These are phyloP conservation scores for Lachnellula subtilissima DNA, from an alignment of 2,329 filamentous ascomycete genomes.

Conservation along the genomic window DNA sequence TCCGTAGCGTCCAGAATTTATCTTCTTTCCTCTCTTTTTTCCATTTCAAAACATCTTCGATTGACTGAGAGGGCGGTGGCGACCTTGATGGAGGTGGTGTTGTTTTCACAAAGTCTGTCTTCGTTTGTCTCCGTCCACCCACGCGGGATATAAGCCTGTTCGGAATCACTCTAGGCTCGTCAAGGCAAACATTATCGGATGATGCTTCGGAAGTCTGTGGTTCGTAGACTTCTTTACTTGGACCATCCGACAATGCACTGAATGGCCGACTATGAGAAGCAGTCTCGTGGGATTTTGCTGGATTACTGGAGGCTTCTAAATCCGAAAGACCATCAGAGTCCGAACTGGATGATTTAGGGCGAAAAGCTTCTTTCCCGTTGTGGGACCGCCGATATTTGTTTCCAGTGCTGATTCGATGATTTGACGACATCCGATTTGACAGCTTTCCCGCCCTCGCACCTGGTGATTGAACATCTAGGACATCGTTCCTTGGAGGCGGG, in stretches of 20 bases:
- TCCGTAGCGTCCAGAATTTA: neutral
- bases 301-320: neutral
- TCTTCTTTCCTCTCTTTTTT: conserved; percentile 3
- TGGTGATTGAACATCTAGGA: too few species aligned
- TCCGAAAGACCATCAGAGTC: neutral
- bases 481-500: neutral
- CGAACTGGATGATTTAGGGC: neutral
- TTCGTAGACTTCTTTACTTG: too few species aligned
- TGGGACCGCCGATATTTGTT: neutral
- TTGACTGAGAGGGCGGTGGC: neutral
- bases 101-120: neutral
- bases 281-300: neutral
- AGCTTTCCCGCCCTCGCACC: too few species aligned
- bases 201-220: too few species aligned
- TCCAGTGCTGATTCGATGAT: neutral
- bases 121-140: too few species aligned
- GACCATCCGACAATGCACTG: too few species aligned
- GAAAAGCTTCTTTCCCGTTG: neutral
- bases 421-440: neutral
- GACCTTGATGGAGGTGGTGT: neutral
- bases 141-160: too few species aligned
- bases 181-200: too few species aligned
- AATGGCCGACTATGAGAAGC: neutral
- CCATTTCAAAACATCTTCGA: conserved; percentile 9
- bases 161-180: too few species aligned